These are phyloP conservation scores for Haplosporangium sp. DNA, from an alignment of 371 early-diverging fungal genomes.

Conservation along the genomic window DNA sequence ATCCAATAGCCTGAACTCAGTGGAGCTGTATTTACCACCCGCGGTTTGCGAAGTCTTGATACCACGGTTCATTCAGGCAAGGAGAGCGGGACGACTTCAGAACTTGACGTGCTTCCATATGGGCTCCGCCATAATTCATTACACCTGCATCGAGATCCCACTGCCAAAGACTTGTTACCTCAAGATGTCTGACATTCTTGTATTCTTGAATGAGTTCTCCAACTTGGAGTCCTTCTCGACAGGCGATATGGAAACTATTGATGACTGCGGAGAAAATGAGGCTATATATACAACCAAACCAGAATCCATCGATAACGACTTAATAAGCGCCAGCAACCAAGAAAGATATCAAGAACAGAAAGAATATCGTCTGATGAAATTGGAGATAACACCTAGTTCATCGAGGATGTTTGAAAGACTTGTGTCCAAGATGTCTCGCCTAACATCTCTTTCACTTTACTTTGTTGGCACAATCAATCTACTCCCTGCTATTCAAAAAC, in stretches of 20 bases:
- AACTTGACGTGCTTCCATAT: neutral
- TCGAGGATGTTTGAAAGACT: neutral
- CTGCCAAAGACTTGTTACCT: neutral
- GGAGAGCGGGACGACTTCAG: constrained; percentile 13
- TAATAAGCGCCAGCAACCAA: neutral
- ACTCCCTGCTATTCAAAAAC: neutral
- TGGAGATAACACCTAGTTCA: neutral
- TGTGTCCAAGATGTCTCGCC: neutral
- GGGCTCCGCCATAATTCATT: neutral
- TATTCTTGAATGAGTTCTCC: constrained; percentile 19
- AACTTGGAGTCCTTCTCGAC: constrained; percentile 12
- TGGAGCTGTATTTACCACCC: constrained; percentile 2
- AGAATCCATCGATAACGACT: neutral
- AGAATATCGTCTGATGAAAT: neutral
- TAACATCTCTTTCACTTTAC: neutral
- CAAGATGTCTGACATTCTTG: constrained; percentile 12
- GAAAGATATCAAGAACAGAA: neutral
- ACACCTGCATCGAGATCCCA: neutral
- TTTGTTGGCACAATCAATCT: neutral
- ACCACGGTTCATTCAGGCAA: constrained; percentile 13
- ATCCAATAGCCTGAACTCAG: constrained; percentile 10
- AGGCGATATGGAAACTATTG: neutral
- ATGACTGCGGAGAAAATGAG: neutral
- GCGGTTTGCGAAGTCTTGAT: constrained; percentile 8
- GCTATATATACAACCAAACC: neutral